Conservation (phyloP, 352 stramenopile species). For the Phytophthora cryptogea region DNA sequence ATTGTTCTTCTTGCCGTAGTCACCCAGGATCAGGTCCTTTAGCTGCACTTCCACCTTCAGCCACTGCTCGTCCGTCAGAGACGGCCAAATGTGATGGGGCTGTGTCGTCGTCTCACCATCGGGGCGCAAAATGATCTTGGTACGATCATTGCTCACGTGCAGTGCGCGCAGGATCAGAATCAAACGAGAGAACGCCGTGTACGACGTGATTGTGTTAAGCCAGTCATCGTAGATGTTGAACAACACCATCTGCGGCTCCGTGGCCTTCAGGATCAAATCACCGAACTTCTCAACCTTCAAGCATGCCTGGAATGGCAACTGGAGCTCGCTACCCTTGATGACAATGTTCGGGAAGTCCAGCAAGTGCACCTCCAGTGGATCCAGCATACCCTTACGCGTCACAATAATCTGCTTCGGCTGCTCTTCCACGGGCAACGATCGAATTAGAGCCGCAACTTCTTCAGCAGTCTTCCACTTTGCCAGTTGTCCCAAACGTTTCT, state of each 20-base stretch:
- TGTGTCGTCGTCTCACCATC: slow-evolving; percentile 99
- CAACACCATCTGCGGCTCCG: slow-evolving; percentile 99
- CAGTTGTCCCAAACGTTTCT: slow-evolving; percentile 99
- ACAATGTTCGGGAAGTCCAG: slow-evolving; percentile 99
- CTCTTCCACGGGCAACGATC: slow-evolving; percentile 98
- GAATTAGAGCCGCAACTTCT: slow-evolving; percentile 99
- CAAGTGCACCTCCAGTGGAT: slow-evolving; percentile 99
- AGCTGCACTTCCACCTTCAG: slow-evolving; percentile 99
- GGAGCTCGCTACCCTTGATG: slow-evolving; percentile 98
- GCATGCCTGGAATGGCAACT: slow-evolving; percentile 99
- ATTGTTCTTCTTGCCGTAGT: slow-evolving; percentile 99
- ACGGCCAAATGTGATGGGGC: slow-evolving; percentile 99
- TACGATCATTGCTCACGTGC: slow-evolving; percentile 96
- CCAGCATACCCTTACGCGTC: slow-evolving; percentile 99
- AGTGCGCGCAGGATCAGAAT: slow-evolving; percentile 99
- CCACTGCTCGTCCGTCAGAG: slow-evolving; percentile 99
- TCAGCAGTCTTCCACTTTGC: slow-evolving; percentile 99
- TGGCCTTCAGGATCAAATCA: slow-evolving; percentile 99
- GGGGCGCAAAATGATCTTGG: slow-evolving; percentile 97
- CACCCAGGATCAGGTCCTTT: slow-evolving; percentile 99
- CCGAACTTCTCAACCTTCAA: slow-evolving; percentile 99
- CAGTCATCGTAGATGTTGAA: slow-evolving; percentile 99
- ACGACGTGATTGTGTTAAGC: slow-evolving; percentile 99
- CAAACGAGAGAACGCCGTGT: slow-evolving; percentile 99
- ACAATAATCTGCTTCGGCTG: slow-evolving; percentile 99